A percentile compares a stretch with the other conserved stretches of the same genome.
phyloP scores from a whole-genome alignment of 352 stramenopile genomes.

The Thalassiosira ordinaria region DNA sequence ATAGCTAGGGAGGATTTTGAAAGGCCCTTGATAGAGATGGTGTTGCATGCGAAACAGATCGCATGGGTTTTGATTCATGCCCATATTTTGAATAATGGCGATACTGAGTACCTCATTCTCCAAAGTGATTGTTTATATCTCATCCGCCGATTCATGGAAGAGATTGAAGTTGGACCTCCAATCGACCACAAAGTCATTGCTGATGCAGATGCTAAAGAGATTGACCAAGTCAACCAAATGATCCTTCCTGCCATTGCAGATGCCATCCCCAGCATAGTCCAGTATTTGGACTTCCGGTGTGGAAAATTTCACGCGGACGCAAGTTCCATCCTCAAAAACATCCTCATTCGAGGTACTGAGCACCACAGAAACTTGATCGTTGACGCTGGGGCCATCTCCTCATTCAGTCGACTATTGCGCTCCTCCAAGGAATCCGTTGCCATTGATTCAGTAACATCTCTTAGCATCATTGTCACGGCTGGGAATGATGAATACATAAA shows the following conservation, averaged over 20 bases:
- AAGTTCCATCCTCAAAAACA: neutral
- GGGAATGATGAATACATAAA: neutral
- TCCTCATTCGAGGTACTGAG: neutral
- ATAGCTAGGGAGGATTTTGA: neutral
- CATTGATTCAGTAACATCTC: neutral
- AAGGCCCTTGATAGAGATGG: neutral
- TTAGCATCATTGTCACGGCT: neutral
- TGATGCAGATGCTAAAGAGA: no score
- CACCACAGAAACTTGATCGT: constrained; percentile 1
- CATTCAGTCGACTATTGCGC: constrained; percentile 3
- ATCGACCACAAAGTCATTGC: no score
- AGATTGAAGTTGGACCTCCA: neutral
- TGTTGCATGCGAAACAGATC: neutral
- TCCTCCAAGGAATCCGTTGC: constrained; percentile 5
- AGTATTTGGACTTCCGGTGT: neutral
- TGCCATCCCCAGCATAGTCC: neutral
- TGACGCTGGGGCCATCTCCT: neutral
- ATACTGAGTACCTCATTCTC: constrained; percentile 2
- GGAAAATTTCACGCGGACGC: neutral
- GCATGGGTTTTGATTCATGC: neutral
- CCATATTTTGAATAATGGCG: neutral
- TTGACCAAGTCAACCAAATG: no score
- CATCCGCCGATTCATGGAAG: neutral
- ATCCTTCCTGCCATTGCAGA: no score
- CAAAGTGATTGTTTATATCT: constrained; percentile 14